phyloP scores from a whole-genome alignment of 768 basidiomycete species.

The Coprinopsis strossmayeri region DNA sequence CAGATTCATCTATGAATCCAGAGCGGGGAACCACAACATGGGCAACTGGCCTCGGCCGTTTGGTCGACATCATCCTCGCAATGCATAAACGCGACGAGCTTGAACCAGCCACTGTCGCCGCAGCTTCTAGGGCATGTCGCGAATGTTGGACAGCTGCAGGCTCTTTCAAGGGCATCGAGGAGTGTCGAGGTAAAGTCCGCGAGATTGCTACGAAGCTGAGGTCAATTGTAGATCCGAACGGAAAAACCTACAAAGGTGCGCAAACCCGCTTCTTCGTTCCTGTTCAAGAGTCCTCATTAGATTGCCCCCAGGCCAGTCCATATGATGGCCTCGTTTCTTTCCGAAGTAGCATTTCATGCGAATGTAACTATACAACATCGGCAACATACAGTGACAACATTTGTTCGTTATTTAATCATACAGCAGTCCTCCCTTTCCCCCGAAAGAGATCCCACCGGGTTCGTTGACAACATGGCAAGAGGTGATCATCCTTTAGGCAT shows the following conservation, averaged over 20 bases:
- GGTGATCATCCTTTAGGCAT: too few relatives aligned
- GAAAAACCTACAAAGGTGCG: constrained; percentile 38
- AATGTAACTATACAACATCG: not conserved
- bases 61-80: constrained; percentile 69
- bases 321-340: too few relatives aligned
- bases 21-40: constrained; percentile 53
- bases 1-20: constrained; percentile 62
- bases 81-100: constrained; percentile 62
- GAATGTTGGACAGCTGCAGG: constrained; percentile 77
- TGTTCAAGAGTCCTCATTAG: too few relatives aligned
- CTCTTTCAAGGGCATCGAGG: constrained; percentile 62
- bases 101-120: constrained; percentile 71
- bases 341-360: too few relatives aligned
- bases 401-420: not conserved
- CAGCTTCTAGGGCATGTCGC: constrained; percentile 63
- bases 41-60: constrained; percentile 57
- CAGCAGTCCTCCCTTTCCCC: constrained; percentile 19
- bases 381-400: not conserved
- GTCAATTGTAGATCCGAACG: constrained; percentile 45
- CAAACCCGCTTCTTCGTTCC: not conserved
- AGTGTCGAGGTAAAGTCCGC: constrained; percentile 55
- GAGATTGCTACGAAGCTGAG: constrained; percentile 58
- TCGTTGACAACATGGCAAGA: too few relatives aligned
- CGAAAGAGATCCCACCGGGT: not conserved
- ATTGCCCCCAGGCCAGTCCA: constrained; percentile 23